Evolutionary conservation across 2,329 filamentous ascomycete genomes (phyloP).

Genomic region (Cladophialophora chaetospira): DNA sequence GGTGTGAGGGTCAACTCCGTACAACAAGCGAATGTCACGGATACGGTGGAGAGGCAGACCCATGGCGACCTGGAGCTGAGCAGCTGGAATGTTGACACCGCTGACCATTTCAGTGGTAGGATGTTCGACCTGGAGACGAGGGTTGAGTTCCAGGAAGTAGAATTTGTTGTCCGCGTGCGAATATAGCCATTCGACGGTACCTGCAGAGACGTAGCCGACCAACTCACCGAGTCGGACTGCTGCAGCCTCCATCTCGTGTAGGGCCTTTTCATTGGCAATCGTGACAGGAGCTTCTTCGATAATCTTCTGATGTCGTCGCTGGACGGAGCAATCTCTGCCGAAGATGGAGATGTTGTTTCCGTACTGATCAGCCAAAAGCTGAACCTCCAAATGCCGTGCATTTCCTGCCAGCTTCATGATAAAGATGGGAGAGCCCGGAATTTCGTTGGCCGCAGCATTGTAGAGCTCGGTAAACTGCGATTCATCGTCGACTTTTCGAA

Average conservation of each 20-base stretch:
- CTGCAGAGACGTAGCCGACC: conserved; percentile 96
- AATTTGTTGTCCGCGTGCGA: conserved; percentile 98
- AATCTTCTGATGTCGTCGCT: conserved; percentile 98
- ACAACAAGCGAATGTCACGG: conserved; percentile 91
- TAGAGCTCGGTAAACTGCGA: conserved; percentile 84
- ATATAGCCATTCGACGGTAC: conserved; percentile 98
- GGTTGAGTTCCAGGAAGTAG: conserved; percentile 98
- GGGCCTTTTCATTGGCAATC: conserved; percentile 84
- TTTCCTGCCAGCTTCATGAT: conserved; percentile 99
- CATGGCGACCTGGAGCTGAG: conserved; percentile 98
- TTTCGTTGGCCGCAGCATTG: conserved; percentile 94
- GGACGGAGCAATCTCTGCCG: conserved; percentile 96
- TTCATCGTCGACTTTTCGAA: conserved; percentile 87
- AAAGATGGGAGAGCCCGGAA: conserved; percentile 98
- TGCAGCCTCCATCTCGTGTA: conserved; percentile 94
- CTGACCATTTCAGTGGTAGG: conserved; percentile 99
- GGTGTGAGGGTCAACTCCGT: conserved; percentile 89
- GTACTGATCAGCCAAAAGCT: conserved; percentile 96
- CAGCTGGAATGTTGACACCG: conserved; percentile 93
- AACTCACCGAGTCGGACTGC: conserved; percentile 90
- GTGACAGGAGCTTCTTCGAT: conserved; percentile 98
- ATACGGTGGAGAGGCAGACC: conserved; percentile 94
- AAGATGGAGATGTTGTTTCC: conserved; percentile 99
- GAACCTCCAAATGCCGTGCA: conserved; percentile 94
- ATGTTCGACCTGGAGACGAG: conserved; percentile 98